Percentiles rank a stretch among this genome's conserved stretches.
These are phyloP conservation scores for Prunus mume DNA, from an alignment of 306 rosid genomes.

Conservation along the genomic window DNA sequence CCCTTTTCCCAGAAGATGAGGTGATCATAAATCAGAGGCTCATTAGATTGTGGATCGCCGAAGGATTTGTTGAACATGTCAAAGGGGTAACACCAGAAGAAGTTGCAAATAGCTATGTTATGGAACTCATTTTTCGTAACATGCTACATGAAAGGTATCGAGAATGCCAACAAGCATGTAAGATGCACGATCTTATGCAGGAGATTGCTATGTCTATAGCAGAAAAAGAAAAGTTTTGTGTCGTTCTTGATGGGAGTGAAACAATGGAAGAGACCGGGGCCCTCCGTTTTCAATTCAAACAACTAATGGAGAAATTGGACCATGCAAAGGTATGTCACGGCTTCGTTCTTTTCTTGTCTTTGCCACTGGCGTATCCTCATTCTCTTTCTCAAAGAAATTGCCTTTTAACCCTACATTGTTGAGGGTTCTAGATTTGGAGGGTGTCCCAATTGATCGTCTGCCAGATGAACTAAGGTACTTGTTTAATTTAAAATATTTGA, in stretches of 20 bases:
- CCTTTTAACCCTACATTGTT: not conserved
- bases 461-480: not conserved
- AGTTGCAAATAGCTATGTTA: constrained; percentile 7
- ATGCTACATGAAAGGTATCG: constrained; percentile 7
- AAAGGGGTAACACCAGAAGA: not conserved
- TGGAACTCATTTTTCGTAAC: constrained; percentile 17
- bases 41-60: constrained; percentile 13
- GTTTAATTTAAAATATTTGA: constrained; percentile 18
- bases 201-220: constrained; percentile 5
- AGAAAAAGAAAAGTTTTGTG: constrained; percentile 10
- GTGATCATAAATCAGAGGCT: not conserved
- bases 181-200: constrained; percentile 26
- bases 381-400: not conserved
- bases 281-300: constrained; percentile 8
- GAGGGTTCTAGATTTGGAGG: constrained; percentile 18
- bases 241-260: not conserved
- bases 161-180: not conserved
- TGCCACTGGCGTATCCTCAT: not conserved
- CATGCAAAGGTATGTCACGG: not conserved
- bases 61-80: constrained; percentile 14
- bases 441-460: not conserved
- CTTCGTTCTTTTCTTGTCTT: constrained; percentile 16
- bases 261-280: not conserved
- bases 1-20: not conserved
- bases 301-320: not conserved